Base-by-base conservation (phyloP, 192 early-diverging fungal genomes). In the Podila epigama region DNA sequence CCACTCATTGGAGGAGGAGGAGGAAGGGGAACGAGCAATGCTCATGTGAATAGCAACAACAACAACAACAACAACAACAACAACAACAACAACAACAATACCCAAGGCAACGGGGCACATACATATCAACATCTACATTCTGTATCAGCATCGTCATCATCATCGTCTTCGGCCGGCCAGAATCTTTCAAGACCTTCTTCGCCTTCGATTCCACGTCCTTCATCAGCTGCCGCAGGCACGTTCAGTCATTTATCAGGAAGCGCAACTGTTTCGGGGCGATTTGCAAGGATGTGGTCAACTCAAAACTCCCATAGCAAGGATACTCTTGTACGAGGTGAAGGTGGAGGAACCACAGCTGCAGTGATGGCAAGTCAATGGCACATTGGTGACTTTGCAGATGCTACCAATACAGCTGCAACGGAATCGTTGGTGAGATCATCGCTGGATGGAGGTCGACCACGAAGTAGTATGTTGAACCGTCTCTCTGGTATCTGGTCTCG, bases 401-500 rank as follows among this genome's bases (percentile, higher is more conserved):
- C 62, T 18, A 37, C 50, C 13, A 63, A 41, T 31, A 51, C 58
- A 11, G 59, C 71, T 4, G 62, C 71, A 4, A 41, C 65, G 6
- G 51, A 62, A 25, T 20, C n/a, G 6, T 34, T 75, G 51, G 52
- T 53, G 32, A 33, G 51, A 15, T 20, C 68, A 7, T 51, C 5
- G 37, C 25, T 5, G 51, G 18, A 15, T 63, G 63, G 10, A 22
- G 44, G n/a, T 48, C 44, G 20, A 48, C 11, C 59, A 12, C 51
- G 54, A 25, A 29, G 53, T 29, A 58, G 69, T 27, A 63, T 75
- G 71, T 28, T 75, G 58, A 75, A 75, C 44, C 51, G 71, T 4
- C 64, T 75, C 7, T 75, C 71, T 31, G 71, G 71, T 5, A 66
- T 75, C 59, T 75, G 71, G 71, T 67, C 60, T 8, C 53, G 71